Evolutionary conservation across 148 eudicot species (phyloP).

Genomic region (Pouteria glomerata): DNA sequence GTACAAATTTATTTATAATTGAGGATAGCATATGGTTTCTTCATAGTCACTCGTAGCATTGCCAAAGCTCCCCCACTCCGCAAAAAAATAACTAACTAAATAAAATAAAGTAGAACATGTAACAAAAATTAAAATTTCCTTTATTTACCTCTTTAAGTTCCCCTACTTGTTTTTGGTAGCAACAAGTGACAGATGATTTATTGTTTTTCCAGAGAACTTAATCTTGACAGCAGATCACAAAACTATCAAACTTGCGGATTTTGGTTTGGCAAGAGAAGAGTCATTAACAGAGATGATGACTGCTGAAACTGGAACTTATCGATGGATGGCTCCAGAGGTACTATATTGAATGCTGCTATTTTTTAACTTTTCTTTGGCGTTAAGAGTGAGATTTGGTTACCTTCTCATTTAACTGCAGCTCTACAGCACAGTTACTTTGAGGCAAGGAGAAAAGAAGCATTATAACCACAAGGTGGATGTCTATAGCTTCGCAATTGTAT

Average conservation of each 20-base stretch:
- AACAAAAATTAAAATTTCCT: not conserved
- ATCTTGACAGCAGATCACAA: constrained; percentile 56
- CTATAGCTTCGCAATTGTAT: constrained; percentile 90
- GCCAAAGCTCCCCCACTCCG: not conserved
- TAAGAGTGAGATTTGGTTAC: not conserved
- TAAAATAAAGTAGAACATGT: not conserved
- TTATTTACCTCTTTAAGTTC: not conserved
- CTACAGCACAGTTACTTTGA: constrained; percentile 82
- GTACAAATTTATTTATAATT: not conserved
- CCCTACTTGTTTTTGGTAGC: not conserved
- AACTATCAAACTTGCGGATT: constrained; percentile 66
- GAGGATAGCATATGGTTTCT: not conserved
- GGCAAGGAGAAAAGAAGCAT: constrained; percentile 98
- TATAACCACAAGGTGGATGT: constrained; percentile 96
- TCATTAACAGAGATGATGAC: constrained; percentile 79
- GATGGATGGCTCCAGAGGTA: constrained; percentile 97
- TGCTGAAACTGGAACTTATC: constrained; percentile 73
- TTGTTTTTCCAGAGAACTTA: constrained; percentile 43
- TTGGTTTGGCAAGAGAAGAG: constrained; percentile 79
- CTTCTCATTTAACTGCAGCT: constrained; percentile 33
- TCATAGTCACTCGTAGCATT: not conserved
- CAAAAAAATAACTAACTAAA: not conserved
- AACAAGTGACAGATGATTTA: not conserved
- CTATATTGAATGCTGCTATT: not conserved
- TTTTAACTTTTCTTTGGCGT: not conserved